Evolutionary conservation across 75 land plant species (phyloP).

Genomic region (Pinus taeda): DNA sequence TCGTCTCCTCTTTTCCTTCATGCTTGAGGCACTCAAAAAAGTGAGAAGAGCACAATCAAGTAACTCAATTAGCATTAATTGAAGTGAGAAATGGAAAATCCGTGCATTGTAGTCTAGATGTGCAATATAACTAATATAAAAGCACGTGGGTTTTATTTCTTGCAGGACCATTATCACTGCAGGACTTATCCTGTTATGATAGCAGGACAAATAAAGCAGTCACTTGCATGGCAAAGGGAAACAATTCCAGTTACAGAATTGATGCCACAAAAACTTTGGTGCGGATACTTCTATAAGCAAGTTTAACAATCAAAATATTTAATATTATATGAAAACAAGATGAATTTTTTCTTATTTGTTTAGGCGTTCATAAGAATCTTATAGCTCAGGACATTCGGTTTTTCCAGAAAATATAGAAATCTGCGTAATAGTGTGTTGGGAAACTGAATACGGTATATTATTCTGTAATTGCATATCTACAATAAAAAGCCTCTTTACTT

Average conservation of each 20-base stretch:
- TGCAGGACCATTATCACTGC: conserved; percentile 35
- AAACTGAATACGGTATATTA: neutral
- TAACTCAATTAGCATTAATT: neutral
- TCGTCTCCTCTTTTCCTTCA: too few relatives aligned
- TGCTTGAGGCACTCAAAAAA: too few relatives aligned
- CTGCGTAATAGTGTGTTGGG: neutral
- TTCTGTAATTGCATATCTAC: neutral
- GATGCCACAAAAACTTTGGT: conserved; percentile 38
- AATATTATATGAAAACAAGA: neutral
- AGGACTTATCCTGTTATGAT: conserved; percentile 31
- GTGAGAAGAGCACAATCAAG: conserved; percentile 3
- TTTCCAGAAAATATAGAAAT: neutral
- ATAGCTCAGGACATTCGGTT: neutral
- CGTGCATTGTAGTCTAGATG: neutral
- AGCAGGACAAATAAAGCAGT: conserved; percentile 15
- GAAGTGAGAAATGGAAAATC: neutral
- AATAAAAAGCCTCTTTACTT: neutral
- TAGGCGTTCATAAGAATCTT: neutral
- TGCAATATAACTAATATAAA: neutral
- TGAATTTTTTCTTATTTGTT: neutral
- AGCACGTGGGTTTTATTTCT: neutral
- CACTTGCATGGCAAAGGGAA: conserved; percentile 22
- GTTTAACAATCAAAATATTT: neutral
- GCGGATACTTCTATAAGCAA: neutral
- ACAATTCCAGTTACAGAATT: conserved; percentile 21